Evolutionary conservation across 495 filamentous ascomycete species (phyloP).

Genomic region (Viridothelium virens): DNA sequence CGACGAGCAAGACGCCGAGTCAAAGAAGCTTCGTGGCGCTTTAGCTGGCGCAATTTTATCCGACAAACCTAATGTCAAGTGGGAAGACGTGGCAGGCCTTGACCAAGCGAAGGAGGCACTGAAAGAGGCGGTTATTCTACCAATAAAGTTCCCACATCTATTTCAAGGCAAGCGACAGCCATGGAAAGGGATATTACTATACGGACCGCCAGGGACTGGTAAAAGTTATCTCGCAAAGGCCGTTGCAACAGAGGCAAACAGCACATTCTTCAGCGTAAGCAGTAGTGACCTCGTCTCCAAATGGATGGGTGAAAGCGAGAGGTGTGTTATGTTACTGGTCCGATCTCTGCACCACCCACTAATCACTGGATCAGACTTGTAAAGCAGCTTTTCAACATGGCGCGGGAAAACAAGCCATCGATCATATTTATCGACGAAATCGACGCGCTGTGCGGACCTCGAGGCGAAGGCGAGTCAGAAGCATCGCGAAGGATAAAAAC

Average conservation of each 20-base stretch:
- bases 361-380: slow-evolving; percentile 57
- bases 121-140: slow-evolving; percentile 94
- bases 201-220: slow-evolving; percentile 92
- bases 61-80: slow-evolving; percentile 89
- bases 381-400: slow-evolving; percentile 96
- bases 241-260: slow-evolving; percentile 96
- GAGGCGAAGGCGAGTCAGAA: slow-evolving; percentile 96
- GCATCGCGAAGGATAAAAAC: slow-evolving; percentile 97
- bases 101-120: slow-evolving; percentile 93
- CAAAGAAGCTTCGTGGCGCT: slow-evolving; percentile 87
- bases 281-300: slow-evolving; percentile 95
- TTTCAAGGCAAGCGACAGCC: slow-evolving; percentile 96
- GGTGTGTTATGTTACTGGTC: slow-evolving; percentile 45
- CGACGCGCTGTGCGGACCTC: slow-evolving; percentile 89
- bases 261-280: slow-evolving; percentile 98
- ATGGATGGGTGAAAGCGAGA: slow-evolving; percentile 99
- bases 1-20: slow-evolving; percentile 73
- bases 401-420: slow-evolving; percentile 92
- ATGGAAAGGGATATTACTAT: slow-evolving; percentile 96
- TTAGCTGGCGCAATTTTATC: slow-evolving; percentile 86
- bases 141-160: slow-evolving; percentile 95
- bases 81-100: slow-evolving; percentile 97
- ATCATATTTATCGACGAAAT: slow-evolving; percentile 99
- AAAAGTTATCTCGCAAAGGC: slow-evolving; percentile 96
- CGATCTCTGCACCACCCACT: slow-evolving; percentile 8